Evolutionary conservation across 257 asterid species (phyloP), one percentile per base, ranked within the genome.

Genomic region (Echium plantagineum): DNA sequence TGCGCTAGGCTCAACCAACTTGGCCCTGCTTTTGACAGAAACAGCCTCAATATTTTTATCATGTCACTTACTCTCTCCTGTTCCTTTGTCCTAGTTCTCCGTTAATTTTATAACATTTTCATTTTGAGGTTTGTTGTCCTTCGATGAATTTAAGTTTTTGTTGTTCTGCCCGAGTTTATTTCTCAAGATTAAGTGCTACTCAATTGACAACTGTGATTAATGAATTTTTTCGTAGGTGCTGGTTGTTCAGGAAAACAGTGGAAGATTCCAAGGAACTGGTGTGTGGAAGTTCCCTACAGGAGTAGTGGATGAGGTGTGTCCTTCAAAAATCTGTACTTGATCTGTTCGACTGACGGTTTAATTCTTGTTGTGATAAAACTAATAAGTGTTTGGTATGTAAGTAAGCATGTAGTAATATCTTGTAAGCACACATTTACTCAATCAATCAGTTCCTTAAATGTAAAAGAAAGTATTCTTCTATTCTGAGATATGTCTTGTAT

Each of bases 201-300:
- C 18, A 20, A n/a, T 52, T 8, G 26, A n/a, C 57, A 53, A 53
- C 19, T 53, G 28, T 53, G 57, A 21, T 24, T 17, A 10, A 13
- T 20, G 35, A 31, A 31, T 16, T 49, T 20, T 5, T 31, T 16
- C 31, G 61, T 61, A 93, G 98, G 79, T 93, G 63, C 77, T 93
- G 53, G 97, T 93, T 69, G 98, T 93, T 69, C 94, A 86, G 76
- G 97, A 89, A 75, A 93, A 86, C 72, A 80, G 72, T 66, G 98
- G 98, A 74, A 59, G 22, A 18, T 75, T 86, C 66, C 77, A 81
- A 20, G 97, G 97, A 78, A 79, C 83, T 3, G 96, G 97, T 60
- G 73, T 86, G 32, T 89, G 96, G 98, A 89, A 93, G 77, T 69
- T 93, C 57, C 98, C 98, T 19, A 93, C 98, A 0, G 98, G 98